Evolutionary conservation across 495 filamentous ascomycete genomes (phyloP).

Genomic region (Talaromyces ruber): DNA sequence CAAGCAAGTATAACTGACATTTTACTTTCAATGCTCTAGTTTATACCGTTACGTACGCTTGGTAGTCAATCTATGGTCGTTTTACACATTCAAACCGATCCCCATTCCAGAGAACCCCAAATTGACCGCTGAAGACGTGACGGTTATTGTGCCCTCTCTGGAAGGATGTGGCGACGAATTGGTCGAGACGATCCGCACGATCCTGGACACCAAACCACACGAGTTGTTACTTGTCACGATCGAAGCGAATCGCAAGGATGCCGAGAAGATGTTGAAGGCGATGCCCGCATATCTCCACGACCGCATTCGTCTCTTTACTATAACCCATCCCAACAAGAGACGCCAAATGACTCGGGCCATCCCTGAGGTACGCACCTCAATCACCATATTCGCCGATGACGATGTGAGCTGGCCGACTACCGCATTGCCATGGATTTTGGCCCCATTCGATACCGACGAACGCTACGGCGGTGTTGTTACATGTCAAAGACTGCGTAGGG

Average conservation of each 20-base stretch:
- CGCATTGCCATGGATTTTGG: conserved; percentile 73
- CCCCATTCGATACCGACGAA: conserved; percentile 67
- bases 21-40: conserved; percentile 11
- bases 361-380: conserved; percentile 61
- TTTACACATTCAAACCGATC: conserved; percentile 57
- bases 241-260: conserved; percentile 49
- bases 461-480: conserved; percentile 74
- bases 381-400: conserved; percentile 80
- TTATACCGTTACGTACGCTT: conserved; percentile 57
- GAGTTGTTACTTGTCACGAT: conserved; percentile 59
- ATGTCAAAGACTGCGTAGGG: conserved; percentile 67
- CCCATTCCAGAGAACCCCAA: conserved; percentile 53
- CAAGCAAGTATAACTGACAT: conserved; percentile 9
- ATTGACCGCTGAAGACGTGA: conserved; percentile 61
- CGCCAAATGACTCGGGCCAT: conserved; percentile 76
- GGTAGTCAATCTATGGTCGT: conserved; percentile 55
- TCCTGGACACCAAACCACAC: conserved; percentile 44
- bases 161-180: conserved; percentile 53
- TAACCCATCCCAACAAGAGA: conserved; percentile 67
- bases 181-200: conserved; percentile 50
- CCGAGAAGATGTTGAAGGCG: conserved; percentile 39
- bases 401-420: conserved; percentile 77
- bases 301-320: conserved; percentile 42
- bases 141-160: conserved; percentile 65
- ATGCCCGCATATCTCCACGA: conserved; percentile 41